phyloP scores from a whole-genome alignment of 768 basidiomycete genomes.

The Mrakia hoshinonis region DNA sequence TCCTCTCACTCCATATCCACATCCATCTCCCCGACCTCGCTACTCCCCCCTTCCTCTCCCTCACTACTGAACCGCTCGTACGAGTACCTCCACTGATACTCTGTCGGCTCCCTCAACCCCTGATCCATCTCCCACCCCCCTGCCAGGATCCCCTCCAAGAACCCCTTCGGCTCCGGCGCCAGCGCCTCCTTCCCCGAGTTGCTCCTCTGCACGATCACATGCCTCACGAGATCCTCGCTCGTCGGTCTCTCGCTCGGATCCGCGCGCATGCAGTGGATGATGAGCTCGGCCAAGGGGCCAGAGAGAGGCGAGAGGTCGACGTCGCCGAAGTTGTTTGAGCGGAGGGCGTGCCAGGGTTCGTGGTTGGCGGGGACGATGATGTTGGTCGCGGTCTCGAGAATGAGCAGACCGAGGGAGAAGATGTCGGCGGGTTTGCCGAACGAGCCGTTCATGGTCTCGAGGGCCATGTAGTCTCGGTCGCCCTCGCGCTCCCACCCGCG shows the following conservation, averaged over 20 bases:
- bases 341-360: conserved; percentile 83
- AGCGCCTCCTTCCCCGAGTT: conserved; percentile 43
- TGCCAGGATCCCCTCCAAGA: conserved; percentile 56
- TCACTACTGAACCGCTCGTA: conserved; percentile 7
- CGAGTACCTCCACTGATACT: neutral
- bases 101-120: neutral
- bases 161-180: conserved; percentile 53
- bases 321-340: conserved; percentile 82
- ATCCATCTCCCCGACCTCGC: conserved; percentile 20
- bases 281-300: conserved; percentile 56
- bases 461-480: conserved; percentile 92
- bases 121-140: conserved; percentile 26
- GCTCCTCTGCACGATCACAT: conserved; percentile 54
- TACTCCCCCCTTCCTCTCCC: neutral
- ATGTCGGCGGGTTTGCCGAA: conserved; percentile 94
- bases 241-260: conserved; percentile 56
- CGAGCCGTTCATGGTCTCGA: conserved; percentile 81
- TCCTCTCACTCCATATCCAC: conserved; percentile 8
- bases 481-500: conserved; percentile 82
- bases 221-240: conserved; percentile 51
- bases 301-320: conserved; percentile 54
- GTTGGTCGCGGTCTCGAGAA: conserved; percentile 90
- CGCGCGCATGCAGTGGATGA: conserved; percentile 68
- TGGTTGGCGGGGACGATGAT: conserved; percentile 89
- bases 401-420: conserved; percentile 93